Evolutionary conservation across 2,329 filamentous ascomycete genomes (phyloP).

Genomic region (Zasmidium angulare): DNA sequence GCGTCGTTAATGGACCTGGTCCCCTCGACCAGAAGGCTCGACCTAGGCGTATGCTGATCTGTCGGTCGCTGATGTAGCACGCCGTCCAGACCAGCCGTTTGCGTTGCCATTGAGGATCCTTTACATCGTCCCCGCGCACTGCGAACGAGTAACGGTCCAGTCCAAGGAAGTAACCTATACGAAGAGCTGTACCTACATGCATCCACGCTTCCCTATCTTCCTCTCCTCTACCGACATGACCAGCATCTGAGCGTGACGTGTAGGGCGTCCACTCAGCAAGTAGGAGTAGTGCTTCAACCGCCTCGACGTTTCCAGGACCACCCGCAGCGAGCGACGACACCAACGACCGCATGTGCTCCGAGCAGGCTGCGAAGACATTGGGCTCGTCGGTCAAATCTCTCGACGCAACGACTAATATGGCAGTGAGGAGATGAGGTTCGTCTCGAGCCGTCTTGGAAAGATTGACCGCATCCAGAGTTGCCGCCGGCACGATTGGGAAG

Average conservation of each 20-base stretch:
- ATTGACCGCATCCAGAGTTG: conserved; percentile 56
- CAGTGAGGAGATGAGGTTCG: conserved; percentile 68
- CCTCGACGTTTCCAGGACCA: conserved; percentile 66
- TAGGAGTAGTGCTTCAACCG: conserved; percentile 68
- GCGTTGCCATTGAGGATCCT: conserved; percentile 60
- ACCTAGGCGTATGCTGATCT: conserved; percentile 70
- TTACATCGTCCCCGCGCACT: conserved; percentile 56
- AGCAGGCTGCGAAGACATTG: conserved; percentile 64
- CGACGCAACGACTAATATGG: conserved; percentile 68
- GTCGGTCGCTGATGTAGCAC: conserved; percentile 66
- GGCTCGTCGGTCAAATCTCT: conserved; percentile 67
- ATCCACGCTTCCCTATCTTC: conserved; percentile 76
- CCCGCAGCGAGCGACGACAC: conserved; percentile 67
- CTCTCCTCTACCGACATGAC: conserved; percentile 67
- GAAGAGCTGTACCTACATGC: conserved; percentile 69
- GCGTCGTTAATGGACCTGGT: conserved; percentile 64
- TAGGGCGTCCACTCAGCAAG: conserved; percentile 74
- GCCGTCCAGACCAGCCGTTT: conserved; percentile 68
- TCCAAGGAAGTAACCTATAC: conserved; percentile 68
- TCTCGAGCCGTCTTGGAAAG: conserved; percentile 58
- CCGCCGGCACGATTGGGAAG: conserved; percentile 65
- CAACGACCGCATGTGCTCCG: conserved; percentile 67
- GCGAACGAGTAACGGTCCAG: conserved; percentile 68
- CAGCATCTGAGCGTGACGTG: conserved; percentile 59
- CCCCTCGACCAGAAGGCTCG: conserved; percentile 74